A percentile compares a stretch with the other conserved stretches of the same genome.
Evolutionary conservation across 441 rosid species (phyloP).

Genomic region (Omphalea diandra): DNA sequence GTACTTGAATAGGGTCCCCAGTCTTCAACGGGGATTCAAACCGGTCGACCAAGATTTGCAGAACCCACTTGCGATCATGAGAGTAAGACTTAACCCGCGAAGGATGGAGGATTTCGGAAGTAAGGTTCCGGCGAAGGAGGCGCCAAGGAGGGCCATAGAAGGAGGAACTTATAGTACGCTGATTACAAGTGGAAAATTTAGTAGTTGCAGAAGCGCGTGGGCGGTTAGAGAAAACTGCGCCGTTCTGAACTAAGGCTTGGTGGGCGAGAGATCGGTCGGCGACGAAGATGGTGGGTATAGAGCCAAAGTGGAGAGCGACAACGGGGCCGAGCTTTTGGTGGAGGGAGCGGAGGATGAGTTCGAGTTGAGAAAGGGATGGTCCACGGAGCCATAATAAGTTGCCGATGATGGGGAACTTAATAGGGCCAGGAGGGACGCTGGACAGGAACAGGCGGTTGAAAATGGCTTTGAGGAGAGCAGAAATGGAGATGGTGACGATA

Average conservation of each 20-base stretch:
- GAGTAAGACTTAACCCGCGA: slow-evolving; percentile 29
- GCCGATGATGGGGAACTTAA: slow-evolving; percentile 30
- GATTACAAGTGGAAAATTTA: slow-evolving; percentile 28
- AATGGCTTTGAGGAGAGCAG: slow-evolving; percentile 23
- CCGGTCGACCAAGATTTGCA: slow-evolving; percentile 23
- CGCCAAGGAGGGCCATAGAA: slow-evolving; percentile 44
- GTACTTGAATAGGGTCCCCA: slow-evolving; percentile 19
- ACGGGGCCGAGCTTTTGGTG: slow-evolving; percentile 32
- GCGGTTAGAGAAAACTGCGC: slow-evolving; percentile 38
- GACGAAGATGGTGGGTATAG: slow-evolving; percentile 27
- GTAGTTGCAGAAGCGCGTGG: slow-evolving; percentile 10
- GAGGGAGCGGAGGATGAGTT: slow-evolving; percentile 26
- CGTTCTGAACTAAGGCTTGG: slow-evolving; percentile 35
- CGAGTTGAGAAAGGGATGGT: slow-evolving; percentile 26
- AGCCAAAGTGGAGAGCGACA: slow-evolving; percentile 29
- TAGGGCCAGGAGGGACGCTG: slow-evolving; percentile 40
- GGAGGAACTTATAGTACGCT: slow-evolving; percentile 33
- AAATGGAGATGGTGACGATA: slow-evolving; percentile 24
- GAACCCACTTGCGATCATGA: slow-evolving; percentile 37
- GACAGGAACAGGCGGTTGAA: slow-evolving; percentile 12
- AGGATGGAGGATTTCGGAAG: slow-evolving; percentile 41
- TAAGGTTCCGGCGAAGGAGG: slow-evolving; percentile 40
- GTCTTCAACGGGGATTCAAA: slow-evolving; percentile 15
- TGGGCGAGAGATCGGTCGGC: slow-evolving; percentile 37
- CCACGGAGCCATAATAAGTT: slow-evolving; percentile 26